Base-by-base conservation (phyloP, 1,284 basidiomycete species). In the Neotropicomus parvogracilis region DNA sequence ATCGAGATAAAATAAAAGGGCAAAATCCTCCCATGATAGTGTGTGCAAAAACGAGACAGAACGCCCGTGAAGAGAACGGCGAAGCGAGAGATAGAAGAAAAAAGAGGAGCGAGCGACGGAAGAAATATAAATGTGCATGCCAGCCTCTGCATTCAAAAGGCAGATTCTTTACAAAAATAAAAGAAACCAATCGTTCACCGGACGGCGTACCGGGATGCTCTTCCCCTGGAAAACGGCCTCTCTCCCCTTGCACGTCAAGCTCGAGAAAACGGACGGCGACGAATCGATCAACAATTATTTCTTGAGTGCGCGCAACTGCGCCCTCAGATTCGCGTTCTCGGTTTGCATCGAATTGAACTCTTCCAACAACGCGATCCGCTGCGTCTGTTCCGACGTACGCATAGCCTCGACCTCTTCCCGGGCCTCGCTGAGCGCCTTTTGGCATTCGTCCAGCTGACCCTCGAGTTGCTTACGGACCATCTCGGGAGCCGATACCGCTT, bases 271-370 rank as follows among this genome's bases (percentile, higher is more conserved):
- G 14, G 16, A 13, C 1, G 12, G 40, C 6, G 35, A 19, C 4
- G 12, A 16, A 34, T 14, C 8, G 12, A 13, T 12, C 4, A 36
- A 36, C 3, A 17, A 32, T 59, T 24, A 64, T 36, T 50, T 64
- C 70, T 80, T 84, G 52, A 73, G 63, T 34, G 71, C 79, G 48
- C 83, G 75, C 55, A 91, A 57, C 65, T 90, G 88, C 33, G 80
- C 78, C 40, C 84, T 77, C 54, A 91, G 60, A 35, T 67, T 79
- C 32, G 71, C 75, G 60, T 91, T 91, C 69, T 89, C 86, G 46
- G 78, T 84, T 66, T 91, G 88, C 69, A 85, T 75, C 43, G 76
- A 73, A 63, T 89, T 90, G 57, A 91, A 70, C 69, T 91, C 88
- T 59, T 91, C 88, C 46, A 91, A 70, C 42, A 91, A 61, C 17